Percentiles rank a stretch among this genome's conserved stretches.
phyloP scores from a whole-genome alignment of 2,329 filamentous ascomycete species.

The Neodidymelliopsis sp. region DNA sequence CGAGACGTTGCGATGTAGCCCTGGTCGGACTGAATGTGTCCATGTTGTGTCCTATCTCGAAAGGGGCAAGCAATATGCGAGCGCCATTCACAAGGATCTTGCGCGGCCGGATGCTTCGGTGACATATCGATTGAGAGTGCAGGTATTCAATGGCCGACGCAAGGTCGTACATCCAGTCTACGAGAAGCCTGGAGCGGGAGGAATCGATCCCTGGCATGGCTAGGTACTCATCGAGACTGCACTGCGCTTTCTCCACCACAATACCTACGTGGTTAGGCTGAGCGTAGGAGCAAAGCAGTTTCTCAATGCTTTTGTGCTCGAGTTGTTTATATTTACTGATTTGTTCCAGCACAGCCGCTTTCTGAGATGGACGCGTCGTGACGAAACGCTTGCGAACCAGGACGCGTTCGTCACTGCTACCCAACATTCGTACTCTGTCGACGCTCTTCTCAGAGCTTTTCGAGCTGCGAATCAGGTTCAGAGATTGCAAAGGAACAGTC shows the following conservation, averaged over 20 bases:
- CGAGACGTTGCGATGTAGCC: conserved; percentile 37
- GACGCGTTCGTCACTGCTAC: conserved; percentile 43
- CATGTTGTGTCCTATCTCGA: conserved; percentile 44
- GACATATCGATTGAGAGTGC: conserved; percentile 47
- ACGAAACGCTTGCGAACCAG: conserved; percentile 49
- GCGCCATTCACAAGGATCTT: conserved; percentile 50
- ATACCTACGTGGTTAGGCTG: conserved; percentile 49
- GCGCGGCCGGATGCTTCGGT: conserved; percentile 48
- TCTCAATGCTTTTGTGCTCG: conserved; percentile 50
- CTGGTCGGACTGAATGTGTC: conserved; percentile 41
- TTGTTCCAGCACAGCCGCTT: conserved; percentile 45
- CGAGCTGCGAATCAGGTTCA: conserved; percentile 40
- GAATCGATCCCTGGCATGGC: conserved; percentile 38
- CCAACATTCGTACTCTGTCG: conserved; percentile 46
- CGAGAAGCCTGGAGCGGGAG: conserved; percentile 42
- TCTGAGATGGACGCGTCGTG: conserved; percentile 45
- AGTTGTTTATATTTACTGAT: conserved; percentile 48
- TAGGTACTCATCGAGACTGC: conserved; percentile 50
- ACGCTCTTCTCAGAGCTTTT: conserved; percentile 47
- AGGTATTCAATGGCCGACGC: conserved; percentile 50
- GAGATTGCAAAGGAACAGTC: conserved; percentile 47
- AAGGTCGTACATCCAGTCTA: conserved; percentile 53
- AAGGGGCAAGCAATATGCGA: conserved; percentile 46
- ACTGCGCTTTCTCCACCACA: conserved; percentile 43
- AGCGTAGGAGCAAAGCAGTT: conserved; percentile 48